Base-by-base conservation (phyloP, 257 asterid genomes). In the Solanum chiquidenum region DNA sequence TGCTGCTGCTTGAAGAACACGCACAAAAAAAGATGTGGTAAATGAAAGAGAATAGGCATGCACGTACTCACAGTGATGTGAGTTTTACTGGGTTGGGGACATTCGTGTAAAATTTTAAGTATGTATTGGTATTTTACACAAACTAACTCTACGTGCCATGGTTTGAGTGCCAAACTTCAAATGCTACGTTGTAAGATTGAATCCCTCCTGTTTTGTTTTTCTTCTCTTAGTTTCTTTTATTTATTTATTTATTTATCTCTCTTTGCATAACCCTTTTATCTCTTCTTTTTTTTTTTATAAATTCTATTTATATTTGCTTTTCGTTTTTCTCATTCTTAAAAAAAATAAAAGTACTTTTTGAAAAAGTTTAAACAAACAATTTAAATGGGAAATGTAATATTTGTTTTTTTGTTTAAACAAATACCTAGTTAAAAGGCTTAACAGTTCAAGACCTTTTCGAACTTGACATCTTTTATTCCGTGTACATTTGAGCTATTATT, bases 1-100 rank as follows among this genome's bases (percentile, higher is more conserved):
- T 86, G 89, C 88, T 38, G 91, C 93, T 11, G 89, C 92, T 76
- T 90, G 83, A 88, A 72, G n/a, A 27, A 80, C 18, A 12, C 29
- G 42, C 23, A 38, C 25, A 75, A 52, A n/a, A n/a, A n/a, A n/a
- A n/a, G n/a, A n/a, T n/a, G n/a, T n/a, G n/a, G n/a, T n/a, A n/a
- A 52, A 52, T 52, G 62, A 52, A 52, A 52, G 62, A 52, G 62
- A 52, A 52, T 52, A 52, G 62, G n/a, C 64, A 76, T 38, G 83
- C 55, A 37, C n/a, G n/a, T n/a, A n/a, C n/a, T n/a, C n/a, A n/a
- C 33, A 71, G 9, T 2, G 40, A 20, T 71, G 75, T 31, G 77
- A 71, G 80, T 18, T 72, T 72, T 72, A 33, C 38, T 25, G 20
- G 6, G 20, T 12, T 12, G 8, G 8, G 34, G 9, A 66, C 34